These are phyloP conservation scores for Paecilomyces formosus DNA, from an alignment of 2,329 filamentous ascomycete genomes.

Conservation along the genomic window DNA sequence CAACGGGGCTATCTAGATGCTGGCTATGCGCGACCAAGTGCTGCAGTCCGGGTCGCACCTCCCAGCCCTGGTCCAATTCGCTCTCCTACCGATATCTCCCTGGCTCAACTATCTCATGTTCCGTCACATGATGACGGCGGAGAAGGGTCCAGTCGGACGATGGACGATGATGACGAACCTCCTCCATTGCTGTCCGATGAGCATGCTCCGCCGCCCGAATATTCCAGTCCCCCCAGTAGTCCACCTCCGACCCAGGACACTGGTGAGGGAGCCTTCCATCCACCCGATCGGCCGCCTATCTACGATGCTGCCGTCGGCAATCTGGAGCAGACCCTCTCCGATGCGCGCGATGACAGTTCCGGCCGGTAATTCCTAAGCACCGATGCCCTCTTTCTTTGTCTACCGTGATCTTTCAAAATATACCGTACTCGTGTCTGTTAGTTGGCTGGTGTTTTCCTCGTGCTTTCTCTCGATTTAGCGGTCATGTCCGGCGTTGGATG, in stretches of 20 bases:
- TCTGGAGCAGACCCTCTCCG: slow-evolving; percentile 4
- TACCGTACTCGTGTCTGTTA: background rate
- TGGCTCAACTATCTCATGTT: slow-evolving; percentile 73
- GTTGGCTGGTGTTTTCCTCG: background rate
- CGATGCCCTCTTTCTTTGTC: background rate
- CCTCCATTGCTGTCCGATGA: slow-evolving; percentile 20
- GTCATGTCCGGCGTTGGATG: slow-evolving; percentile 18
- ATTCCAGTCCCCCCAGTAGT: slow-evolving; percentile 50
- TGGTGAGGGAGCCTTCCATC: slow-evolving; percentile 43
- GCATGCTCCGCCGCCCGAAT: slow-evolving; percentile 33
- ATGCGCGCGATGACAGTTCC: slow-evolving; percentile 1
- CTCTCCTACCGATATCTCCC: slow-evolving; percentile 91
- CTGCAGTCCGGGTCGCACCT: slow-evolving; percentile 64
- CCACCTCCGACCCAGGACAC: slow-evolving; percentile 50
- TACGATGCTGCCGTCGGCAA: slow-evolving; percentile 66
- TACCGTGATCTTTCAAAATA: background rate
- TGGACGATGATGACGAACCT: slow-evolving; percentile 13
- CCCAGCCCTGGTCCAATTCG: slow-evolving; percentile 83
- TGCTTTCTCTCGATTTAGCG: slow-evolving; percentile 18
- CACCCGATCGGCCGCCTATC: slow-evolving; percentile 59
- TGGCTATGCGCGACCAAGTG: slow-evolving; percentile 69
- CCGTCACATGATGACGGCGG: slow-evolving; percentile 59
- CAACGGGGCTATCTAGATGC: slow-evolving; percentile 42
- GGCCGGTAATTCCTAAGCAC: background rate
- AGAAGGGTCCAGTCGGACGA: slow-evolving; percentile 59